These are phyloP conservation scores for Cadophora malorum DNA, from an alignment of 2,329 filamentous ascomycete genomes.

Conservation along the genomic window DNA sequence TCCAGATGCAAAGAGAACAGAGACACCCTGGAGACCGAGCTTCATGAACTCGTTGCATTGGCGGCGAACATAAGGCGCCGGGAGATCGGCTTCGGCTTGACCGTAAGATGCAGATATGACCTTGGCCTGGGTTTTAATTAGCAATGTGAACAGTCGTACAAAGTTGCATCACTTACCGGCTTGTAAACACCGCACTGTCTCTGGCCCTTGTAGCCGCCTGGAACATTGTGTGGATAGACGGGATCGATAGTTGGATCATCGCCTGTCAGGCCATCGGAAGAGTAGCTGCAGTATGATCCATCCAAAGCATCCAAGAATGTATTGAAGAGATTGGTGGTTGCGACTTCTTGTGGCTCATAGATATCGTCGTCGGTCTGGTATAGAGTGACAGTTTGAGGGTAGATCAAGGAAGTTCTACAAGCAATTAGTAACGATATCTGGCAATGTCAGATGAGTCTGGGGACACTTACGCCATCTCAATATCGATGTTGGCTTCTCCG, in stretches of 20 bases:
- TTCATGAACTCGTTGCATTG: slow-evolving; percentile 70
- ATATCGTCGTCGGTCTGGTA: slow-evolving; percentile 42
- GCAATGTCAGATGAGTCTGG: not conserved
- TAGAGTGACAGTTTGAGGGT: slow-evolving; percentile 40
- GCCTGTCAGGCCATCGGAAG: slow-evolving; percentile 52
- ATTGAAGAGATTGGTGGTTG: slow-evolving; percentile 39
- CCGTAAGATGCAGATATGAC: slow-evolving; percentile 69
- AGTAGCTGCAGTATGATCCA: slow-evolving; percentile 52
- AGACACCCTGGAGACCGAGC: slow-evolving; percentile 71
- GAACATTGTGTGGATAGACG: slow-evolving; percentile 49
- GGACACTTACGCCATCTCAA: slow-evolving; percentile 33
- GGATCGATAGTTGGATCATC: slow-evolving; percentile 50
- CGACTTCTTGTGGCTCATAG: slow-evolving; percentile 36
- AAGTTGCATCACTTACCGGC: slow-evolving; percentile 14
- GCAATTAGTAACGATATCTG: not conserved
- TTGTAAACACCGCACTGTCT: slow-evolving; percentile 30
- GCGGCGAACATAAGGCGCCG: slow-evolving; percentile 62
- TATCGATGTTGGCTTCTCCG: slow-evolving; percentile 35
- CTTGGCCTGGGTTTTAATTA: slow-evolving; percentile 31
- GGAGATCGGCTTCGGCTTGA: slow-evolving; percentile 70
- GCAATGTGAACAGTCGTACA: not conserved
- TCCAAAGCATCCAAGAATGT: slow-evolving; percentile 43
- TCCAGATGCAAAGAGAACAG: slow-evolving; percentile 67
- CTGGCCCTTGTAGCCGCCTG: slow-evolving; percentile 50
- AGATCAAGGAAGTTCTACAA: slow-evolving; percentile 33